phyloP scores from a whole-genome alignment of 2,329 filamentous ascomycete genomes.

The Metarhizium album region DNA sequence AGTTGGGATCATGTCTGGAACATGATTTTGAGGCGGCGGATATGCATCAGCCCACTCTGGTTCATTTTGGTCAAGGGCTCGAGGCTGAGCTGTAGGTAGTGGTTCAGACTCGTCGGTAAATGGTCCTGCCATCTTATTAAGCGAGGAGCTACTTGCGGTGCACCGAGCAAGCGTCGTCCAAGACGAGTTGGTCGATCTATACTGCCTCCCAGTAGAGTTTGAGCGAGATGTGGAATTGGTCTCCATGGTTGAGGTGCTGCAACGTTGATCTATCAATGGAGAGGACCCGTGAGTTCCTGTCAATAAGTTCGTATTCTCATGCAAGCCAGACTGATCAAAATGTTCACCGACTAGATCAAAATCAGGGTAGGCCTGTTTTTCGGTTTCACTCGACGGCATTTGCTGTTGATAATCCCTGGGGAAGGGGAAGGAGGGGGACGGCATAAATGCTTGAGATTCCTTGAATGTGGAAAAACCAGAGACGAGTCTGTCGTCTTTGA shows the following conservation, averaged over 20 bases:
- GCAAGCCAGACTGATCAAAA: constrained; percentile 8
- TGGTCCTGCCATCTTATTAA: constrained; percentile 23
- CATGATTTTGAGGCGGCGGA: constrained; percentile 17
- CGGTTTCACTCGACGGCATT: constrained; percentile 28
- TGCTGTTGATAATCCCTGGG: constrained; percentile 47
- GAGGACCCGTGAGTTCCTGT: constrained; percentile 9
- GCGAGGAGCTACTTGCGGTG: constrained; percentile 40
- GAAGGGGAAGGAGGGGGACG: constrained; percentile 53
- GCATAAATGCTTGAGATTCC: constrained; percentile 46
- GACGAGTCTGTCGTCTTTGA: constrained; percentile 26
- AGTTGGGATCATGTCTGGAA: constrained; percentile 24
- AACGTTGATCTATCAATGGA: constrained; percentile 28
- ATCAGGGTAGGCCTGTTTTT: constrained; percentile 19
- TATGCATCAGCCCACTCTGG: constrained; percentile 8
- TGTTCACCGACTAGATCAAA: constrained; percentile 17
- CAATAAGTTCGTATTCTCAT: constrained; percentile 10
- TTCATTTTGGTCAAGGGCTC: constrained; percentile 11
- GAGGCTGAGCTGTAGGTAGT: constrained; percentile 16
- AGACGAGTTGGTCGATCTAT: constrained; percentile 42
- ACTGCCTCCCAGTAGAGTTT: constrained; percentile 37
- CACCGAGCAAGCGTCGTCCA: constrained; percentile 43
- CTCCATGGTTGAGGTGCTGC: constrained; percentile 44
- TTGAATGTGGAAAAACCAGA: constrained; percentile 45
- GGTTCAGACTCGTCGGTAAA: constrained; percentile 23
- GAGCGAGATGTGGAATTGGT: constrained; percentile 38